Evolutionary conservation across 179 eudicot genomes (phyloP).

Genomic region (Nepenthes alata): DNA sequence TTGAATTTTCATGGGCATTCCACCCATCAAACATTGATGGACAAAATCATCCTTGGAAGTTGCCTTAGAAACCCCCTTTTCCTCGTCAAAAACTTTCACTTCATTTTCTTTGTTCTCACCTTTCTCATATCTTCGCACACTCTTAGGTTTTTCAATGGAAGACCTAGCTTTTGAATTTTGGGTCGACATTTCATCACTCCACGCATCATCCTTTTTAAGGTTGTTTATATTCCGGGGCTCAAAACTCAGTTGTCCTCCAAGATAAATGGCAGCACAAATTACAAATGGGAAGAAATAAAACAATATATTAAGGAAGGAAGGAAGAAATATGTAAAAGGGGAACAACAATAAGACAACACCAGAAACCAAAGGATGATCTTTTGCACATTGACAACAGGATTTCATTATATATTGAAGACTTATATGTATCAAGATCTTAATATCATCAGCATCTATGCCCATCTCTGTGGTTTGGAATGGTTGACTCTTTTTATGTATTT

Average conservation of each 20-base stretch:
- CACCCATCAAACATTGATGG: conserved; percentile 20
- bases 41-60: conserved; percentile 14
- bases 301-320: conserved; percentile 33
- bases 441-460: conserved; percentile 35
- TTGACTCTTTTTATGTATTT: conserved; percentile 3
- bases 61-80: conserved; percentile 10
- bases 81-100: conserved; percentile 9
- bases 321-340: conserved; percentile 37
- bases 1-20: conserved; percentile 23
- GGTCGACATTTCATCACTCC: no score
- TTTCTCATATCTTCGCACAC: conserved; percentile 12
- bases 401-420: conserved; percentile 20
- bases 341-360: conserved; percentile 25
- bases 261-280: conserved; percentile 19
- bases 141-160: no score
- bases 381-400: conserved; percentile 24
- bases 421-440: conserved; percentile 24
- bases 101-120: not conserved
- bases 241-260: conserved; percentile 12
- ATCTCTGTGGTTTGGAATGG: conserved; percentile 14
- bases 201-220: not conserved
- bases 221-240: conserved; percentile 9
- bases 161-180: no score
- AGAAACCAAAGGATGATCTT: conserved; percentile 34
- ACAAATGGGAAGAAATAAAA: conserved; percentile 35